Base-by-base conservation (phyloP, 805 yeast genomes). In the Schwanniomyces sp. region DNA sequence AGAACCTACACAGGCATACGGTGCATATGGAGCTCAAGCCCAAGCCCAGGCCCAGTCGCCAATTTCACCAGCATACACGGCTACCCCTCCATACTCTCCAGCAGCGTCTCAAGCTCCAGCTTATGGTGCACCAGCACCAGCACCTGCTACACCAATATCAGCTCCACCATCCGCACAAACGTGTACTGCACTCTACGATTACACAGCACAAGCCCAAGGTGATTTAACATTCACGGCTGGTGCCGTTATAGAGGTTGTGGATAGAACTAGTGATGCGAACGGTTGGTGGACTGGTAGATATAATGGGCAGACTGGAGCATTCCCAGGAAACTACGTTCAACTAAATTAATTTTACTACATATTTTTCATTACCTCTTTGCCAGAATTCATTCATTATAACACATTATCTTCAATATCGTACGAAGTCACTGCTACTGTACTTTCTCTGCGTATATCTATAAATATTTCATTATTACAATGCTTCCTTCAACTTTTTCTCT, bases 211-310 rank as follows among this genome's bases (percentile, higher is more conserved):
- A 67, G 94, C 97, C 0, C 88, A 80, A 28, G 98, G 98, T 18
- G 99, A 94, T 63, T 76, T 94, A 61, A 69, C 87, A 16, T 89
- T 94, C 72, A 78, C 84, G 29, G 96, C 96, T 0, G 99, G 98
- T 18, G 86, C 91, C 17, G 79, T 83, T 27, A 91, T 94, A 54
- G 88, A 88, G 57, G 76, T 94, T 50, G 81, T 91, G 3, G 88
- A 90, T 62, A 84, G 89, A 60, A 86, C 96, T 0, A 75, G 81
- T 0, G 96, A 91, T 63, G 78, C 84, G 45, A 90, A 89, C 59
- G 99, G 96, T 5, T 94, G 99, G 99, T 94, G 99, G 99, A 90
- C 97, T 0, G 99, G 99, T 11, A 70, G 77, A 34, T 72, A 79
- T 52, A 88, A 90, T 57, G 97, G 97, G 7, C 85, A 76, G 49